A percentile compares a stretch with the other conserved stretches of the same genome.
phyloP scores from a whole-genome alignment of 306 rosid genomes.

The Fragaria iinumae region DNA sequence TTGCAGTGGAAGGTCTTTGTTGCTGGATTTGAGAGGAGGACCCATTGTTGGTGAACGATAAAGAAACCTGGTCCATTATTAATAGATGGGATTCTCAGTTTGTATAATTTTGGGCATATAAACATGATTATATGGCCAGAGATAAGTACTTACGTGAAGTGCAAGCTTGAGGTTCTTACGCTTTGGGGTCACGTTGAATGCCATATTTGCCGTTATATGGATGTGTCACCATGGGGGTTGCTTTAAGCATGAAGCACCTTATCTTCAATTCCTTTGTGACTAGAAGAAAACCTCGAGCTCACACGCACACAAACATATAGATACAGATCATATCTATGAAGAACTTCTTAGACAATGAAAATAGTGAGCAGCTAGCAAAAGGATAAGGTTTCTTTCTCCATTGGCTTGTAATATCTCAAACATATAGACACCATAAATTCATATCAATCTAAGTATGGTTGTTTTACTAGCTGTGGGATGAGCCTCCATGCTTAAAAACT shows the following conservation, averaged over 20 bases:
- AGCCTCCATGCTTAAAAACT: too few species aligned
- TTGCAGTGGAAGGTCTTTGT: conserved; percentile 24
- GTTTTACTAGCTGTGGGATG: too few species aligned
- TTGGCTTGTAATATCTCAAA: too few species aligned
- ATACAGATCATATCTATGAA: background rate
- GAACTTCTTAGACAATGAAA: background rate
- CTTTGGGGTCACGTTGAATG: conserved; percentile 52
- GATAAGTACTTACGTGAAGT: conserved; percentile 33
- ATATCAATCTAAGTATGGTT: too few species aligned
- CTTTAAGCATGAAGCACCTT: conserved; percentile 24
- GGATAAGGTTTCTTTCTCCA: background rate
- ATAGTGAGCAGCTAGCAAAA: background rate
- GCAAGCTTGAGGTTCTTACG: conserved; percentile 35
- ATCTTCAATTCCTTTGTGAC: background rate
- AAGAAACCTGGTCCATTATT: conserved; percentile 32
- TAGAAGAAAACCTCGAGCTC: background rate
- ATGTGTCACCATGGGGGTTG: conserved; percentile 15
- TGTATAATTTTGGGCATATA: conserved; percentile 1
- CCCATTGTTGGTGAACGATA: conserved; percentile 22
- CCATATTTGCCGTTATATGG: conserved; percentile 12
- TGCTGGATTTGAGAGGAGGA: conserved; percentile 29
- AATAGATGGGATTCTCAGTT: conserved; percentile 5
- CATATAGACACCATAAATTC: too few species aligned
- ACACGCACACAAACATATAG: background rate
- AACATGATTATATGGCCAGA: conserved; percentile 11